Base-by-base conservation (phyloP, 495 filamentous ascomycete species). In the Darksidea phi region DNA sequence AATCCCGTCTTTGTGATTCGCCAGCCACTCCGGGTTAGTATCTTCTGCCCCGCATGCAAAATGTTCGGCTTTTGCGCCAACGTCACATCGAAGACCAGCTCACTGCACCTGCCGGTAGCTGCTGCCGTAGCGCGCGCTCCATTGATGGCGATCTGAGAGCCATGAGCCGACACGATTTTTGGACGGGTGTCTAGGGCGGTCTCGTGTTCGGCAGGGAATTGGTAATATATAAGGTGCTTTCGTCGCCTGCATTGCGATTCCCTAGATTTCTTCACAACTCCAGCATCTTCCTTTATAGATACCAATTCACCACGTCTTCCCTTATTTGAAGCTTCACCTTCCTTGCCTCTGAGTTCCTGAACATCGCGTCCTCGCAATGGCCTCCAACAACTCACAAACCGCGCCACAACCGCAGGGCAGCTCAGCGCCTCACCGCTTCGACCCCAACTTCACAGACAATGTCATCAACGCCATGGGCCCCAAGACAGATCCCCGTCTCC, bases 401-500 rank as follows among this genome's bases (percentile, higher is more conserved):
- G 21, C 36, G 32, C 48, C 21, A 2, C 7, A 5, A 6, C 18
- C 17, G 17, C 15, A 42, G 42, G 21, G 47, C 46, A 38, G 54
- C 54, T 54, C 52, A n/a, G 17, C 41, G 38, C 64, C 11, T 23
- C 52, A 67, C 52, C 73, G 78, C 45, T 88, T 86, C 76, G 86
- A 91, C 72, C 87, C 87, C 63, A 82, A 82, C 73, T 91, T 92
- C 79, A 92, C 89, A 63, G 76, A 84, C 68, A 77, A 80, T 74
- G 86, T 90, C 70, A 74, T 91, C 69, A 82, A 90, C 64, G 77
- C 84, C 69, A 91, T 90, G 78, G 86, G 88, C 46, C 85, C 88
- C 68, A 86, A 88, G 53, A 84, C 84, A 24, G 82, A 82, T 57
- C 81, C 83, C 54, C 85, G 89, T 49, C 80, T 85, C 72, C 84